Evolutionary conservation across 441 rosid species (phyloP).

Genomic region (Eugenia klotzschiana): DNA sequence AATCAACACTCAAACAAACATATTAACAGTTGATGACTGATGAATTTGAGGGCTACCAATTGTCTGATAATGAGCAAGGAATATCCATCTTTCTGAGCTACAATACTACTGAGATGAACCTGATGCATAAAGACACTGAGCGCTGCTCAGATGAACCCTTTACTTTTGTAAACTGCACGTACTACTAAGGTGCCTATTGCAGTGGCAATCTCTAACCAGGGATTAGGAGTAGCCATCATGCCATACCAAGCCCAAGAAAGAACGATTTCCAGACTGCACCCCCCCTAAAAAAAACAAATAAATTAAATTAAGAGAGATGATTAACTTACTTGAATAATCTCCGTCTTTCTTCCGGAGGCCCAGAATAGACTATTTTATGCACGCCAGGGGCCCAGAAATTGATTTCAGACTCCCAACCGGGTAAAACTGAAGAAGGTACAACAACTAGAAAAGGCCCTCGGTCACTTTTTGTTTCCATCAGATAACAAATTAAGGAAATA

Average conservation of each 20-base stretch:
- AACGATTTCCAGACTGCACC: background rate
- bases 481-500: conserved; percentile 78
- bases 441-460: conserved; percentile 94
- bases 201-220: background rate
- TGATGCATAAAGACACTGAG: background rate
- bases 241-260: background rate
- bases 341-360: conserved; percentile 93
- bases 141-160: background rate
- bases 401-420: conserved; percentile 90
- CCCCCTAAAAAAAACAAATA: background rate
- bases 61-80: background rate
- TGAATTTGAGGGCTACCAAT: background rate
- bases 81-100: background rate
- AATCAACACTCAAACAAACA: background rate
- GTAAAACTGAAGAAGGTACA: conserved; percentile 89
- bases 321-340: conserved; percentile 62
- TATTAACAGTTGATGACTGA: background rate
- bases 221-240: background rate
- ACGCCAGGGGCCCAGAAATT: conserved; percentile 79
- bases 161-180: background rate
- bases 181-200: background rate
- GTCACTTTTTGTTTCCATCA: conserved; percentile 89
- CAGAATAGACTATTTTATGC: conserved; percentile 65
- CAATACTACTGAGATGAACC: background rate
- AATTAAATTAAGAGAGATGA: background rate